phyloP scores from a whole-genome alignment of 148 eudicot genomes.

The Talinum fruticosum region DNA sequence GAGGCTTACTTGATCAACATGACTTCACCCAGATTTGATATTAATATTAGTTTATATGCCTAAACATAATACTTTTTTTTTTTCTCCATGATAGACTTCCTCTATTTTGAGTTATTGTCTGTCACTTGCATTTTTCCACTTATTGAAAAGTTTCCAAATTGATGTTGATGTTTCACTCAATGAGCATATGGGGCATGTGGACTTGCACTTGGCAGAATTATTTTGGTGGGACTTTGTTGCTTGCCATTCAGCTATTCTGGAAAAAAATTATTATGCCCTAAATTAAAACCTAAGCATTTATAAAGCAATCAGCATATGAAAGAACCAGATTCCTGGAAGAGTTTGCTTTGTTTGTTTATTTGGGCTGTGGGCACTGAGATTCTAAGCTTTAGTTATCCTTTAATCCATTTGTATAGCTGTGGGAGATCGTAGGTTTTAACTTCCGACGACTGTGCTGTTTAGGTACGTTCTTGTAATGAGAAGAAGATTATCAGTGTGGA shows the following conservation, averaged over 20 bases:
- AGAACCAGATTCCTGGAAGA: background rate
- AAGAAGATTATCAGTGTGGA: too few species aligned
- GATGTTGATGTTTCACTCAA: conserved; percentile 20
- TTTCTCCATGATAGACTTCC: background rate
- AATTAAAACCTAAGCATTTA: background rate
- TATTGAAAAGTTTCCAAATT: conserved; percentile 1
- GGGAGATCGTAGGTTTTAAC: too few species aligned
- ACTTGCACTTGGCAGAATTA: background rate
- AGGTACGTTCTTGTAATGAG: background rate
- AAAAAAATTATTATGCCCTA: background rate
- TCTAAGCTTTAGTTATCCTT: background rate
- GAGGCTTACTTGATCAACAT: background rate
- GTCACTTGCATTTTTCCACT: background rate
- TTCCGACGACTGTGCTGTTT: background rate
- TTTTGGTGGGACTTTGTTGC: background rate
- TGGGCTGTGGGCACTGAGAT: background rate
- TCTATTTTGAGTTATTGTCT: background rate
- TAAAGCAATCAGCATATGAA: background rate
- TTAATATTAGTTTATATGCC: background rate
- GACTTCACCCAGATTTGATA: background rate
- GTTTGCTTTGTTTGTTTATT: background rate
- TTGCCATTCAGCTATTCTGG: background rate
- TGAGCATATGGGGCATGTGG: conserved; percentile 17
- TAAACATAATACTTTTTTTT: background rate
- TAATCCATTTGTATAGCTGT: background rate